Base-by-base conservation (phyloP, 768 basidiomycete genomes). In the Hygrocybe coccinea region DNA sequence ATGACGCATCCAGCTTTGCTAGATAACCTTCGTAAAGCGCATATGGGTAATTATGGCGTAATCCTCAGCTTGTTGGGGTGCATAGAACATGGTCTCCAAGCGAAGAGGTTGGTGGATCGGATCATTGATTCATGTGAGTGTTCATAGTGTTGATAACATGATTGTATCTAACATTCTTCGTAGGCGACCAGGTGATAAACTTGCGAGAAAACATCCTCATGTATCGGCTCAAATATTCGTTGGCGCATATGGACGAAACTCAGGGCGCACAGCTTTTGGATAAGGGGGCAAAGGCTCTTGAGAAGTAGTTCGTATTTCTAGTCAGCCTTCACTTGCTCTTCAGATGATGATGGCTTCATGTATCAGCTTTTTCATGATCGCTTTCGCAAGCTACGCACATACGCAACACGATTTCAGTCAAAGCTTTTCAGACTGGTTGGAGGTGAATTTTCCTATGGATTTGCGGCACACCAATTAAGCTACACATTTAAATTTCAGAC, bases 1-100 rank as follows among this genome's bases (percentile, higher is more conserved):
- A 84, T 95, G 69, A 76, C 82, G 0, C 86, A 92, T 37, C 87
- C 94, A 0, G 69, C 82, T 0, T 73, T 98, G 1, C 74, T 97
- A 35, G 93, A 97, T 53, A 89, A 85, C 63, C 75, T 97, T 12
- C 85, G 92, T 45, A 95, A 88, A 64, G 95, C 95, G 1, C 83
- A 95, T 60, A 82, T 87, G 76, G 97, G 97, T 43, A 93, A 89
- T 61, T 99, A 97, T 66, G 85, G 92, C 49, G 76, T 95, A 39
- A 86, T 99, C 38, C 80, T 98, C 29, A 92, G 91, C 64, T 78
- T 99, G 45, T 77, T 98, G 5, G 95, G 95, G n/a, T 93, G 87
- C 62, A 71, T 99, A 46, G 97, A 98, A 60, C 79, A 87, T 52
- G 97, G 97, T 0, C 70, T 85, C 34, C 81, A 82, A 61, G 81